These are phyloP conservation scores for Cladosporium halotolerans DNA, from an alignment of 2,329 filamentous ascomycete genomes.

Conservation along the genomic window DNA sequence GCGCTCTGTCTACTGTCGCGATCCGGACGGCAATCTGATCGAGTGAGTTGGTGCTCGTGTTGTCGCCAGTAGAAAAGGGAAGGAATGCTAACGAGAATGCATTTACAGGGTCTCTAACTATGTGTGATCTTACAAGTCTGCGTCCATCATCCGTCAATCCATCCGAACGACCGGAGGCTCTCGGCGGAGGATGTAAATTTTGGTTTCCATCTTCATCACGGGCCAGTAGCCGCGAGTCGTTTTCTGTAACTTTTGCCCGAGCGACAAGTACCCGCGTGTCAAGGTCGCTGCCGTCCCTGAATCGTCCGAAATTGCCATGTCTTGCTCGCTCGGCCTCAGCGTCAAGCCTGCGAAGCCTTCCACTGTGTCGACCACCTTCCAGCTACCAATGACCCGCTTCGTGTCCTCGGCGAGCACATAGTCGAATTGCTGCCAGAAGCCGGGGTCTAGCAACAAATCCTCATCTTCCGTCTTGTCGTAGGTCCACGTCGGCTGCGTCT, in stretches of 20 bases:
- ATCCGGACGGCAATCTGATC: slow-evolving; percentile 57
- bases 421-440: slow-evolving; percentile 55
- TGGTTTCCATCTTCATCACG: slow-evolving; percentile 48
- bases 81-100: neutral
- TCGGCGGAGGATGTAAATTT: slow-evolving; percentile 46
- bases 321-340: slow-evolving; percentile 35
- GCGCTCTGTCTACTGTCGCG: slow-evolving; percentile 54
- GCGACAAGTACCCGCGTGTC: slow-evolving; percentile 11
- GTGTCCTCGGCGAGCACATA: slow-evolving; percentile 52
- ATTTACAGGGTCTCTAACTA: slow-evolving; percentile 26
- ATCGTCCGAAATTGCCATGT: slow-evolving; percentile 9
- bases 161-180: slow-evolving; percentile 6
- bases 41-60: slow-evolving; percentile 42
- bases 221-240: slow-evolving; percentile 49
- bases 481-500: slow-evolving; percentile 41
- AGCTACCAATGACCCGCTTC: slow-evolving; percentile 43
- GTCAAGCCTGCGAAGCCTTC: slow-evolving; percentile 47
- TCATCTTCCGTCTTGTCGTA: slow-evolving; percentile 57
- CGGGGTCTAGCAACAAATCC: slow-evolving; percentile 38
- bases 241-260: slow-evolving; percentile 16
- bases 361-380: slow-evolving; percentile 47
- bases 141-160: too few relatives aligned
- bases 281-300: slow-evolving; percentile 7
- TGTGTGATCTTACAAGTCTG: slow-evolving; percentile 15
- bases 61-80: neutral